Evolutionary conservation across 441 rosid species (phyloP).

Genomic region (Francoa sonchifolia): DNA sequence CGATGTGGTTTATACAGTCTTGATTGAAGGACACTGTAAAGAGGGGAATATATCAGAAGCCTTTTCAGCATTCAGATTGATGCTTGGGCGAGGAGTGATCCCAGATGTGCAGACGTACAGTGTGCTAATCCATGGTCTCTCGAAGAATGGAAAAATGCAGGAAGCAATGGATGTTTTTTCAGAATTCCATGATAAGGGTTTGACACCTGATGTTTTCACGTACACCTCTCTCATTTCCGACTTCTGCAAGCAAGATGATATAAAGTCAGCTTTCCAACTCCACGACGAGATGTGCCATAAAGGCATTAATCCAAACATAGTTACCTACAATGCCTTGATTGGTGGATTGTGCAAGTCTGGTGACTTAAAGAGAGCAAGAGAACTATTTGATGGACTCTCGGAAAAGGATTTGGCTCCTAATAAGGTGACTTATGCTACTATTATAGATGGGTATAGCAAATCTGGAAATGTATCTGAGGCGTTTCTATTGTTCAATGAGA

Average conservation of each 20-base stretch:
- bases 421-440: conserved; percentile 35
- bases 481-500: conserved; percentile 37
- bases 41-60: conserved; percentile 42
- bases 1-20: conserved; percentile 32
- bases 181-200: conserved; percentile 42
- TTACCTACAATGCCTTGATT: conserved; percentile 42
- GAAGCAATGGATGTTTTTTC: conserved; percentile 48
- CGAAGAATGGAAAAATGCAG: conserved; percentile 38
- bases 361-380: conserved; percentile 29
- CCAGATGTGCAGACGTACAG: conserved; percentile 44
- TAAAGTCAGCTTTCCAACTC: conserved; percentile 23
- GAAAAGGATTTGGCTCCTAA: conserved; percentile 32
- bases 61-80: conserved; percentile 34
- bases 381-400: conserved; percentile 29
- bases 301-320: conserved; percentile 35
- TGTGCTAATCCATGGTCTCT: conserved; percentile 52
- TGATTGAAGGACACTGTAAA: conserved; percentile 61
- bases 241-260: conserved; percentile 33
- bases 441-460: conserved; percentile 54
- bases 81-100: conserved; percentile 36
- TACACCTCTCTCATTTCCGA: conserved; percentile 44
- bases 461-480: conserved; percentile 36
- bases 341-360: conserved; percentile 41
- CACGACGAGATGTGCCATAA: conserved; percentile 34
- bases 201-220: conserved; percentile 36